Percentiles rank a stretch among this genome's conserved stretches.
These are phyloP conservation scores for Huntiella bhutanensis DNA, from an alignment of 2,329 filamentous ascomycete species.

Conservation along the genomic window DNA sequence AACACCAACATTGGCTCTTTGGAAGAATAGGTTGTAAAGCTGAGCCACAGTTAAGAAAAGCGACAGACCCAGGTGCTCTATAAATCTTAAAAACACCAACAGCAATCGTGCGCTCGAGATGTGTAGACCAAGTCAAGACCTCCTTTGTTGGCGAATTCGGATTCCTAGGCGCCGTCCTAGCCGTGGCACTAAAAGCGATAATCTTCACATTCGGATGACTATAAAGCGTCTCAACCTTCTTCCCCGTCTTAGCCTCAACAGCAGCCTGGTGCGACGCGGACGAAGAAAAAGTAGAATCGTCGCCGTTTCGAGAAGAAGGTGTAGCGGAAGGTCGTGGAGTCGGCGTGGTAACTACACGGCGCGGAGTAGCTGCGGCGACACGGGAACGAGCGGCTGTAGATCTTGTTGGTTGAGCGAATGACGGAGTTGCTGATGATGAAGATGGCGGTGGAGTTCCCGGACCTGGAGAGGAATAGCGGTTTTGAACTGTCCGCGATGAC, in stretches of 20 bases:
- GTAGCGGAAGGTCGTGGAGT: constrained; percentile 4
- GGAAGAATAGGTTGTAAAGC: constrained; percentile 74
- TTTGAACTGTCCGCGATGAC: constrained; percentile 8
- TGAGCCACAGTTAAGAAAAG: constrained; percentile 70
- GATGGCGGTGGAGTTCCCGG: background rate
- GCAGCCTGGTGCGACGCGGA: constrained; percentile 3
- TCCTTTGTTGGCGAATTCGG: constrained; percentile 27
- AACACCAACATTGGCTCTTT: constrained; percentile 85
- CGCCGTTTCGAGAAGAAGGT: background rate
- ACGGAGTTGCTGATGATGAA: constrained; percentile 5
- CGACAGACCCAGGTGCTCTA: constrained; percentile 65
- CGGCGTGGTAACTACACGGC: constrained; percentile 10
- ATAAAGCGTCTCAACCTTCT: constrained; percentile 49
- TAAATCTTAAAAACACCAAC: constrained; percentile 68
- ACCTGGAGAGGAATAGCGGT: constrained; percentile 4
- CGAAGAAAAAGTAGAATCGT: constrained; percentile 2
- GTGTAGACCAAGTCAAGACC: constrained; percentile 52
- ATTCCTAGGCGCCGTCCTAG: constrained; percentile 15
- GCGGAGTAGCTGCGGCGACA: constrained; percentile 4
- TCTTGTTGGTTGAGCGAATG: constrained; percentile 10
- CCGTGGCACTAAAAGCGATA: constrained; percentile 29
- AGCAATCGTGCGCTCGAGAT: constrained; percentile 66
- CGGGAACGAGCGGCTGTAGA: constrained; percentile 6
- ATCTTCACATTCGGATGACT: constrained; percentile 56
- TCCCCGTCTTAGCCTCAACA: constrained; percentile 6